A percentile compares a stretch with the other conserved stretches of the same genome.
Conservation (phyloP, 2,329 filamentous ascomycete genomes). For the Ceratocystis variospora region DNA sequence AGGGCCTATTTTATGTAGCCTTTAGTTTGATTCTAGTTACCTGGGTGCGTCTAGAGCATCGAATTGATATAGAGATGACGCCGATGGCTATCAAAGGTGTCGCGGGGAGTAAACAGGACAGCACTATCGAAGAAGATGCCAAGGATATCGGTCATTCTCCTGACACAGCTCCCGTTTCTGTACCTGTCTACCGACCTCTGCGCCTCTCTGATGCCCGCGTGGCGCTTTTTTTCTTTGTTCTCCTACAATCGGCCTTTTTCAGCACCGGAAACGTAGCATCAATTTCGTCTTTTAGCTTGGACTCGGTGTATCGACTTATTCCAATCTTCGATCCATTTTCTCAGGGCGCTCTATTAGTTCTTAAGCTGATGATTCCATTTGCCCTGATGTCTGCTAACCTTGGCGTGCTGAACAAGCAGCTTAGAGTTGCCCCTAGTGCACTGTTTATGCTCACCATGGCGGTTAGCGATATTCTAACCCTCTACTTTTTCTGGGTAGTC, state of each 20-base stretch:
- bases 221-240: slow-evolving; percentile 85
- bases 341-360: slow-evolving; percentile 70
- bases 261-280: slow-evolving; percentile 93
- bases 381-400: slow-evolving; percentile 83
- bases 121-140: slow-evolving; percentile 19
- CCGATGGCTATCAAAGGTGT: background rate
- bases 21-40: slow-evolving; percentile 71
- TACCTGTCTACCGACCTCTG: slow-evolving; percentile 45
- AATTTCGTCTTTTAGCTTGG: slow-evolving; percentile 81
- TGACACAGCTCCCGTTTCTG: slow-evolving; percentile 6
- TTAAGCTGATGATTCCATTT: slow-evolving; percentile 90
- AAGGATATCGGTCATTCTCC: slow-evolving; percentile 18
- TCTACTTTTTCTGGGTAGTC: slow-evolving; percentile 97
- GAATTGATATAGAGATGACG: slow-evolving; percentile 22
- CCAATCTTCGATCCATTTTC: slow-evolving; percentile 90
- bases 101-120: background rate
- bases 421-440: slow-evolving; percentile 74
- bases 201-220: slow-evolving; percentile 74
- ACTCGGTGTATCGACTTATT: slow-evolving; percentile 74
- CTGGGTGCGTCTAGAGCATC: slow-evolving; percentile 87
- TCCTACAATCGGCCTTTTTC: slow-evolving; percentile 93
- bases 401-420: slow-evolving; percentile 73
- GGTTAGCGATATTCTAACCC: slow-evolving; percentile 75
- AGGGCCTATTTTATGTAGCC: slow-evolving; percentile 86
- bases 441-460: slow-evolving; percentile 93